These are phyloP conservation scores for Bolboschoenoplectus hybrid DNA, from an alignment of 202 grass and related monocot species.

Conservation along the genomic window DNA sequence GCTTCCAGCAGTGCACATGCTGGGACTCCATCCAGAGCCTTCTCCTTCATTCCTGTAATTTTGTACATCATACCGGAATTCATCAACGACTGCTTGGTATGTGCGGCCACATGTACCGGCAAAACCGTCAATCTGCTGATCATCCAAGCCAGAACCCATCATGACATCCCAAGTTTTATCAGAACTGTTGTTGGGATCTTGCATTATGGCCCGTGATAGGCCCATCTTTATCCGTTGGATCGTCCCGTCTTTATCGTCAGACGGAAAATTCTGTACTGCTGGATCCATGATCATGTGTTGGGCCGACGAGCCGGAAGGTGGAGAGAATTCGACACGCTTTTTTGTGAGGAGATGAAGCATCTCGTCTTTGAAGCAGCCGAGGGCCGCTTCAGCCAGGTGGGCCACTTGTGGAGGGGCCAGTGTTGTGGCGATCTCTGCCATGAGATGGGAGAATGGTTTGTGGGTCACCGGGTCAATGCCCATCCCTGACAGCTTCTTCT, in stretches of 20 bases:
- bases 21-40: conserved; percentile 48
- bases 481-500: conserved; percentile 98
- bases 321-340: conserved; percentile 53
- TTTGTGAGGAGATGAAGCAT: conserved; percentile 97
- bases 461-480: conserved; percentile 98
- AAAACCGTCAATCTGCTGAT: conserved; percentile 40
- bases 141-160: conserved; percentile 6
- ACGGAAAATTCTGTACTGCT: conserved; percentile 22
- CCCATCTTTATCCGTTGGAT: conserved; percentile 79
- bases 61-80: conserved; percentile 38
- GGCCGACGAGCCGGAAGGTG: conserved; percentile 12
- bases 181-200: conserved; percentile 39
- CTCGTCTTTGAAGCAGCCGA: conserved; percentile 98
- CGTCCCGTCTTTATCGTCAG: conserved; percentile 47
- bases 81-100: conserved; percentile 27
- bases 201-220: conserved; percentile 81
- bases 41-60: conserved; percentile 55
- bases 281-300: conserved; percentile 19
- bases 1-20: conserved; percentile 65
- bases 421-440: conserved; percentile 94
- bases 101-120: conserved; percentile 42
- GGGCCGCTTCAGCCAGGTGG: conserved; percentile 88
- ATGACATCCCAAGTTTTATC: conserved; percentile 35
- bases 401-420: conserved; percentile 84
- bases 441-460: conserved; percentile 98